Evolutionary conservation across 495 filamentous ascomycete genomes (phyloP).

Genomic region (Aspergillus ellipticus): DNA sequence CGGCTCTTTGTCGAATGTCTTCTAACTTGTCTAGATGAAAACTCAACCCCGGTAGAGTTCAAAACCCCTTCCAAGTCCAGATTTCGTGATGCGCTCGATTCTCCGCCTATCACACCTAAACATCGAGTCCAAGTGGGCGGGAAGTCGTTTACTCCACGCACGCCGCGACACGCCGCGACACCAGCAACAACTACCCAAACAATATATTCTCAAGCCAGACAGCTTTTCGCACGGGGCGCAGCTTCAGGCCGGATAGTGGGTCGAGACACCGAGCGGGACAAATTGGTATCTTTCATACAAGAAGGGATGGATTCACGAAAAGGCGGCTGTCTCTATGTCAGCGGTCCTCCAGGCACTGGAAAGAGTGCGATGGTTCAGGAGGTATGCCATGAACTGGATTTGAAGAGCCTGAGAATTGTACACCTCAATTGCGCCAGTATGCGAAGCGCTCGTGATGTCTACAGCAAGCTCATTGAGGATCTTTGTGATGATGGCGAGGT

Average conservation of each 20-base stretch:
- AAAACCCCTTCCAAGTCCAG: constrained; percentile 62
- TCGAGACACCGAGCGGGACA: constrained; percentile 71
- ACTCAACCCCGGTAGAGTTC: constrained; percentile 31
- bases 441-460: constrained; percentile 77
- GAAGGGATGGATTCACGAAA: constrained; percentile 54
- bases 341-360: constrained; percentile 91
- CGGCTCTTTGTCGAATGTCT: background rate
- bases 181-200: constrained; percentile 57
- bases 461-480: constrained; percentile 65
- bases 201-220: constrained; percentile 81
- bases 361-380: constrained; percentile 91
- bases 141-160: constrained; percentile 63
- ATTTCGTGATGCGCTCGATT: constrained; percentile 61
- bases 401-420: constrained; percentile 54
- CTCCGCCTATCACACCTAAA: constrained; percentile 62
- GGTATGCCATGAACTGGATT: constrained; percentile 58
- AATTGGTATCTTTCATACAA: constrained; percentile 66
- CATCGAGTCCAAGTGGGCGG: constrained; percentile 62
- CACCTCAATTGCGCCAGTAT: constrained; percentile 97
- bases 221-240: constrained; percentile 76
- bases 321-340: constrained; percentile 91
- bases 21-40: constrained; percentile 25
- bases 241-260: constrained; percentile 76
- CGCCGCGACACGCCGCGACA: constrained; percentile 49
- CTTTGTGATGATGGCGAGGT: constrained; percentile 56